These are phyloP conservation scores for Pleurotus pulmonarius DNA, from an alignment of 768 basidiomycete genomes.

Conservation along the genomic window DNA sequence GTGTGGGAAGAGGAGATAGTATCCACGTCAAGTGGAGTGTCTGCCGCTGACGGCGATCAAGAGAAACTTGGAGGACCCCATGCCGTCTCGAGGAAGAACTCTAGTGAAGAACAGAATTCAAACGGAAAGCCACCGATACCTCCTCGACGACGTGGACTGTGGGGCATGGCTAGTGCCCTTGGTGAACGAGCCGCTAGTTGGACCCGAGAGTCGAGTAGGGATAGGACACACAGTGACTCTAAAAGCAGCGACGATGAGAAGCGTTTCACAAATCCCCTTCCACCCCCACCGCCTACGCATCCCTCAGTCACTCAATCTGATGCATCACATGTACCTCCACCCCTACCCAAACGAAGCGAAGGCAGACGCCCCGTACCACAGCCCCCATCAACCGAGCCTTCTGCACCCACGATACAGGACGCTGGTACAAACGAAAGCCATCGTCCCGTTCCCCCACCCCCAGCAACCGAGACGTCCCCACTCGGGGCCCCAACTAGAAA, in stretches of 20 bases:
- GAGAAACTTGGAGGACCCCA: not conserved
- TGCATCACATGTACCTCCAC: conserved; percentile 32
- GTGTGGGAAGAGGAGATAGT: conserved; percentile 83
- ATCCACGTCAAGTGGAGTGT: conserved; percentile 23
- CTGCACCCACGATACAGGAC: not conserved
- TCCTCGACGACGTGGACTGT: conserved; percentile 57
- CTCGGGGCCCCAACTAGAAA: too few relatives aligned
- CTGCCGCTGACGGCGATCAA: conserved; percentile 18
- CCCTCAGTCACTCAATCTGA: conserved; percentile 21
- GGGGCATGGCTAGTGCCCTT: conserved; percentile 66
- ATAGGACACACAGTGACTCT: conserved; percentile 28
- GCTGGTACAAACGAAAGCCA: not conserved
- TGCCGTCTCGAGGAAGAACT: not conserved
- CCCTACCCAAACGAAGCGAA: conserved; percentile 47
- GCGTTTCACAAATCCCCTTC: conserved; percentile 21
- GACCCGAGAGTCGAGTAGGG: conserved; percentile 35
- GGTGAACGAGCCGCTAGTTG: conserved; percentile 58
- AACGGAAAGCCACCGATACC: conserved; percentile 58
- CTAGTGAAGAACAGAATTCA: not conserved
- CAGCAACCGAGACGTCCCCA: not conserved
- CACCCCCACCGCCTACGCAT: conserved; percentile 25
- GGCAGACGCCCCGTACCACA: conserved; percentile 19
- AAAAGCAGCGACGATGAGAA: conserved; percentile 18
- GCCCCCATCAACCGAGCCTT: not conserved
- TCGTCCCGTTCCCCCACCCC: not conserved